Base-by-base conservation (phyloP, 2,329 filamentous ascomycete species). In the Colletotrichum tabaci region DNA sequence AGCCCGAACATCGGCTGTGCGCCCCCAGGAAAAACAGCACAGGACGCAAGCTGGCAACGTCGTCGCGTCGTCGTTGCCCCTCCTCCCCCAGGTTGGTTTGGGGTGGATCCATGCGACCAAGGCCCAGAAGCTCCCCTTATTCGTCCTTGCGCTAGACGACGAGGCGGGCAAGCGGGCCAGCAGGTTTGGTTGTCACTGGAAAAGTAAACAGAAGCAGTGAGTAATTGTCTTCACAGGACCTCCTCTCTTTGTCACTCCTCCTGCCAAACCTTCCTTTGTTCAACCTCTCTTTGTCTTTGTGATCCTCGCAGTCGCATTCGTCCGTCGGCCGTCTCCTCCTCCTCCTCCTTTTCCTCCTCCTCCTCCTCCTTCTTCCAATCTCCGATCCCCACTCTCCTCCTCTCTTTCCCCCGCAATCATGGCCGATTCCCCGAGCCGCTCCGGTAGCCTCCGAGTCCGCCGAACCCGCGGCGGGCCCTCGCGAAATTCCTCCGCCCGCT, bases 381-480 rank as follows among this genome's bases (percentile, higher is more conserved):
- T 40, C 35, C 53, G 26, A 18, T 23, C 35, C 40, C 47, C 21
- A 21, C 53, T 56, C 35, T n/a, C 46, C 58, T 15, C 42, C 15
- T 12, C 42, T 15, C 58, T 40, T 26, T 10, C 21, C 38, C 30
- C 21, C 44, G 44, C 50, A 23, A 47, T 38, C 67, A 80, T 80
- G 79, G 67, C 73, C 53, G 76, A 80, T 55, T 70, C 77, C 38
- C 67, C 69, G 60, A 74, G 56, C 67, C 77, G 74, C 66, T 75
- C 75, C 66, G 74, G 75, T 60, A 80, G 77, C 62, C 75, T 80
- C 67, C 78, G 79, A 52, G 73, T 78, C 61, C 78, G 76, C 66
- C 79, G 77, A 42, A 66, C 66, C 61, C 70, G 70, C 44, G 60
- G 66, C 61, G 69, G 64, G 38, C 52, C 69, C 61, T 74, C 77